Evolutionary conservation across 2,329 filamentous ascomycete species (phyloP).

Genomic region (Uncinocarpus reesii): DNA sequence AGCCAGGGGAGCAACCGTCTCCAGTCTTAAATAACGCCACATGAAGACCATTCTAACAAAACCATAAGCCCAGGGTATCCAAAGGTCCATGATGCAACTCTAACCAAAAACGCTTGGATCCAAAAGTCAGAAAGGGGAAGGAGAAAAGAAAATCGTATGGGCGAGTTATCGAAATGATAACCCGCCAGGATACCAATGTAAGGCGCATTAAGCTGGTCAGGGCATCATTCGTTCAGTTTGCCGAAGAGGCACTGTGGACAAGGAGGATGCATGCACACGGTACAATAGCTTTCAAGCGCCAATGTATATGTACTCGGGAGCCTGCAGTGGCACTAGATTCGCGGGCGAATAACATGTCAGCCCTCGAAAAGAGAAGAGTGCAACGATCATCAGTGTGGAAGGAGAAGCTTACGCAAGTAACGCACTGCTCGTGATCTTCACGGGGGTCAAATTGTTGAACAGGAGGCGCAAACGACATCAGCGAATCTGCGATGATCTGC

Average conservation of each 20-base stretch:
- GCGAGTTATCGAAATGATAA: neutral
- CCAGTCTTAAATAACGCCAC: neutral
- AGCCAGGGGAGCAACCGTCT: neutral
- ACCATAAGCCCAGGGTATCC: neutral
- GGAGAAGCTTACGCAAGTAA: conserved; percentile 13
- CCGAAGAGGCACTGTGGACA: conserved; percentile 4
- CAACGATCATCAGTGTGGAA: neutral
- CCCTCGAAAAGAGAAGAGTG: neutral
- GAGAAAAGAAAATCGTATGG: conserved; percentile 5
- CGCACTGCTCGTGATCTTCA: conserved; percentile 5
- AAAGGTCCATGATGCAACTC: neutral
- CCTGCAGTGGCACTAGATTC: conserved; percentile 11
- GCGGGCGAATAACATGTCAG: neutral
- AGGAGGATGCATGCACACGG: conserved; percentile 13
- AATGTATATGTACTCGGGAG: conserved; percentile 7
- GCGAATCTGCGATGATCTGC: neutral
- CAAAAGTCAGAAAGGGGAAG: no score
- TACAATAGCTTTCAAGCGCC: conserved; percentile 6
- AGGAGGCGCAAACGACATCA: neutral
- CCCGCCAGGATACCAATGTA: neutral
- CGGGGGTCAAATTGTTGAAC: neutral
- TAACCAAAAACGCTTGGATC: neutral
- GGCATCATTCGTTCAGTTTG: neutral
- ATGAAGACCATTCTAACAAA: neutral
- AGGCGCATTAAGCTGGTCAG: neutral